A percentile compares a stretch with the other conserved stretches of the same genome.
phyloP scores from a whole-genome alignment of 2,329 filamentous ascomycete genomes.

The Harringtonia lauricola region DNA sequence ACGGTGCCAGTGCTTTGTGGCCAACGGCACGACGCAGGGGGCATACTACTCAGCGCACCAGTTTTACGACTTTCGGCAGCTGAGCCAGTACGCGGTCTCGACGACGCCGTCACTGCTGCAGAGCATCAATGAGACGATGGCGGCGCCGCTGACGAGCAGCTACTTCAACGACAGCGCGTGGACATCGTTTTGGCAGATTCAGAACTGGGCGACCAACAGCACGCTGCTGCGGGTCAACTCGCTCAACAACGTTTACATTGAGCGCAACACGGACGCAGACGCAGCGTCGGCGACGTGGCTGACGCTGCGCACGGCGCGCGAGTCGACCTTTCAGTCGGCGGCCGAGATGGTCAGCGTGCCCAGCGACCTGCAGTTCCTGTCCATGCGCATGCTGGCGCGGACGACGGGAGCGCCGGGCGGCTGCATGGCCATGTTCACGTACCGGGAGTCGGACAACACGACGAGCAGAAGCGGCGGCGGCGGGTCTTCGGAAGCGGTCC shows the following conservation, averaged over 20 bases:
- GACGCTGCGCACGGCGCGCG: slow-evolving; percentile 34
- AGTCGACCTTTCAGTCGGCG: slow-evolving; percentile 31
- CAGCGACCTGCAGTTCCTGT: slow-evolving; percentile 25
- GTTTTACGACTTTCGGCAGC: slow-evolving; percentile 23
- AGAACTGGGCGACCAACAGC: slow-evolving; percentile 9
- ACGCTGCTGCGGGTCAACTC: slow-evolving; percentile 20
- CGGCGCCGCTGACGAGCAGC: slow-evolving; percentile 17
- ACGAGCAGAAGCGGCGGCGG: slow-evolving; percentile 1
- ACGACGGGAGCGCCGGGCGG: slow-evolving; percentile 36
- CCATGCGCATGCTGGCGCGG: slow-evolving; percentile 39
- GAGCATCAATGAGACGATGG: slow-evolving; percentile 9
- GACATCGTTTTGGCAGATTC: slow-evolving; percentile 19
- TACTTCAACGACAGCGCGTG: slow-evolving; percentile 20
- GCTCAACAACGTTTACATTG: slow-evolving; percentile 29
- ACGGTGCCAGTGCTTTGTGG: slow-evolving; percentile 20
- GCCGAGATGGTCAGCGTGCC: slow-evolving; percentile 36
- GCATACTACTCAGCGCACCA: slow-evolving; percentile 20
- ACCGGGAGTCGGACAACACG: slow-evolving; percentile 23
- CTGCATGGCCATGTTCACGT: slow-evolving; percentile 42
- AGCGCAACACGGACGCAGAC: slow-evolving; percentile 24
- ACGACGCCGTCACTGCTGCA: slow-evolving; percentile 16
- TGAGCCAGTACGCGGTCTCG: slow-evolving; percentile 14
- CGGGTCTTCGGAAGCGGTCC: slow-evolving; percentile 23
- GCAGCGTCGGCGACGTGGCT: slow-evolving; percentile 30
- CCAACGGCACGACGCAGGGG: slow-evolving; percentile 18